Percentiles rank a stretch among this genome's conserved stretches.
Conservation (phyloP, 768 basidiomycete species). For the Boletus tylopilopsis region DNA sequence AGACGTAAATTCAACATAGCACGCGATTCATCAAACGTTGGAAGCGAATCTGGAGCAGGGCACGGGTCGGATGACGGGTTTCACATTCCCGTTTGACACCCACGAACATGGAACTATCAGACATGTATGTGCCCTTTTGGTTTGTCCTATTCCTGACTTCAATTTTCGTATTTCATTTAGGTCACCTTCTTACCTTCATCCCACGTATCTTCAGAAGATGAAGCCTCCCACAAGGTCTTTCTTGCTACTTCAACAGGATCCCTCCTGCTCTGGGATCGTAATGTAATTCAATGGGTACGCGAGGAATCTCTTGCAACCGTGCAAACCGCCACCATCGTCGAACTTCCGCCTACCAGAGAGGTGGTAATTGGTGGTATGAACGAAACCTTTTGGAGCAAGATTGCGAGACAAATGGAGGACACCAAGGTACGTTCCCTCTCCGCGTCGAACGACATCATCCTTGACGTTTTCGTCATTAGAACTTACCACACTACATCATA, state of each 20-base stretch:
- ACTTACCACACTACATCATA: constrained; percentile 65
- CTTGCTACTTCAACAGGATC: constrained; percentile 75
- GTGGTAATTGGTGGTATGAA: constrained; percentile 9
- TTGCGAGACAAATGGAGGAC: constrained; percentile 56
- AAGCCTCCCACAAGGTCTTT: constrained; percentile 39
- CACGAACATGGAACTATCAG: constrained; percentile 60
- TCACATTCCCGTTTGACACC: constrained; percentile 65
- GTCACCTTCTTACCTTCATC: constrained; percentile 49
- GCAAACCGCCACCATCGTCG: constrained; percentile 64
- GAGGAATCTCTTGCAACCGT: constrained; percentile 77
- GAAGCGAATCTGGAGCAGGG: constrained; percentile 45
- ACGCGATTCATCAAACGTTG: constrained; percentile 50
- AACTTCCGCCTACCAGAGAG: constrained; percentile 59
- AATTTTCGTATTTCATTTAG: constrained; percentile 28
- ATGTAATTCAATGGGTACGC: constrained; percentile 64
- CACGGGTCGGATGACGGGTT: constrained; percentile 46
- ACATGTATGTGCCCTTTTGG: constrained; percentile 45
- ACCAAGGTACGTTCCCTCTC: constrained; percentile 42
- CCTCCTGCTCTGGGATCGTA: constrained; percentile 68
- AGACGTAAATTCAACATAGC: constrained; percentile 37
- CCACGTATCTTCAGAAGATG: constrained; percentile 30
- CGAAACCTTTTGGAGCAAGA: constrained; percentile 49
- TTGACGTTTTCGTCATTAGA: constrained; percentile 34
- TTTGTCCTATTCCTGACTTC: background rate
- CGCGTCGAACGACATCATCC: background rate